Base-by-base conservation (phyloP, 768 basidiomycete genomes). In the Termitomyces sp. region DNA sequence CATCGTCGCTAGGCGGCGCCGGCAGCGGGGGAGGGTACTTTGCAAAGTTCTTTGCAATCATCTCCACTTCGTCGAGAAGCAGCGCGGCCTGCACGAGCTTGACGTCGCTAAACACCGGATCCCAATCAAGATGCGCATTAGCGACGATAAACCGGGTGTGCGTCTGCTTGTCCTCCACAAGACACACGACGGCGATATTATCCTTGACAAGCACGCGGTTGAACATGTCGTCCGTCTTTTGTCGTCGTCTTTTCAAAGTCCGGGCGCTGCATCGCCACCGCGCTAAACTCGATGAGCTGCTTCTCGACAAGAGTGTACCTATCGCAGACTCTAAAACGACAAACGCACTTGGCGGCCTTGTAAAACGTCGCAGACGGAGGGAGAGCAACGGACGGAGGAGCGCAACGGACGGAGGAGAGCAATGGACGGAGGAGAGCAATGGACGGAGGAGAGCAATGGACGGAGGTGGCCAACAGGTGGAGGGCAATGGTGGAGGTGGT, bases 141-240 rank as follows among this genome's bases (percentile, higher is more conserved):
- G 89, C 88, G 54, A 98, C 81, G 66, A 98, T 83, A 57, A 97
- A 74, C 16, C 96, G 86, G 12, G 94, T 87, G 43, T 94, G 94
- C 0, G 94, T 92, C 42, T 84, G 80, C 60, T 83, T 84, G 72
- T 90, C 88, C 76, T 99, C 97, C 67, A 98, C 79, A 30, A 93
- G 80, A 64, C 86, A 85, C 57, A 95, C 77, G 62, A 94, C 85
- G 47, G 94, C 94, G 62, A 98, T 91, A 67, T 98, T 85, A 72
- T 98, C 96, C 70, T 93, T 92, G 61, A 90, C 89, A 64, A 98
- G 82, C 55, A 98, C 94, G 33, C 97, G 93, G 68, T 98, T 98
- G 82, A 98, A 98, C 94, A 98, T 95, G 76, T 98, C 96, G 67
- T 98, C 94, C 18, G 94, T 96, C 75, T n/a, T n/a, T n/a, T n/a